Evolutionary conservation across 148 eudicot species (phyloP).

Genomic region (Chenopodium album): DNA sequence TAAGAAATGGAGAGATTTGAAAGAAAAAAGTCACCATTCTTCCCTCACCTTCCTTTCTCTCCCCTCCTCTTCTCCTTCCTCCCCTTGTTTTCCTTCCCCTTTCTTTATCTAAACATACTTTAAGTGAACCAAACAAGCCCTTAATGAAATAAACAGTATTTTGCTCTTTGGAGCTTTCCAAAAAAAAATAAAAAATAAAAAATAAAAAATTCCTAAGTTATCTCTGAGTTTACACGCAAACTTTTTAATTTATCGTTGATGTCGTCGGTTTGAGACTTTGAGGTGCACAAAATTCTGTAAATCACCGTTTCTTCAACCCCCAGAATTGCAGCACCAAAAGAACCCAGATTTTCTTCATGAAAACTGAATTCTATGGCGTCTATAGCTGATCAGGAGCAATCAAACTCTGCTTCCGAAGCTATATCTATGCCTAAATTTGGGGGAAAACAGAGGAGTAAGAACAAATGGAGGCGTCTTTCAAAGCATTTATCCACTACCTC

Average conservation of each 20-base stretch:
- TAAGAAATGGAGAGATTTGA: too few species aligned
- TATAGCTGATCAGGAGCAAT: constrained; percentile 15
- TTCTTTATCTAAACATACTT: too few species aligned
- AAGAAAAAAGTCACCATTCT: too few species aligned
- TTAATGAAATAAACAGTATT: too few species aligned
- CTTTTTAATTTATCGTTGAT: background rate
- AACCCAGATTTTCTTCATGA: background rate
- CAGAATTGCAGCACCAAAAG: background rate
- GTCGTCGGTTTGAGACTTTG: background rate
- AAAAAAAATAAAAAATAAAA: too few species aligned
- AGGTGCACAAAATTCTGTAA: background rate
- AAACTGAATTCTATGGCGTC: constrained; percentile 8
- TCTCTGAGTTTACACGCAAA: too few species aligned
- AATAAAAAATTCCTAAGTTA: too few species aligned
- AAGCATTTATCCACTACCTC: constrained; percentile 16
- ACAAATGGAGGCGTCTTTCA: constrained; percentile 44
- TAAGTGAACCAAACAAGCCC: too few species aligned
- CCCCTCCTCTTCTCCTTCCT: too few species aligned
- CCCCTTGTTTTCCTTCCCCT: too few species aligned
- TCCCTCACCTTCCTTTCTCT: too few species aligned
- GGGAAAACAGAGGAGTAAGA: constrained; percentile 25
- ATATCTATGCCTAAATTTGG: constrained; percentile 11
- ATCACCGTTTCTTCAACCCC: background rate
- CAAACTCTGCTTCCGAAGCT: background rate
- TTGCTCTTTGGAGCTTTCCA: too few species aligned